Evolutionary conservation across 106 monocot species (phyloP), one percentile per base, ranked within the genome.

Genomic region (Acanthochlamys bracteata): DNA sequence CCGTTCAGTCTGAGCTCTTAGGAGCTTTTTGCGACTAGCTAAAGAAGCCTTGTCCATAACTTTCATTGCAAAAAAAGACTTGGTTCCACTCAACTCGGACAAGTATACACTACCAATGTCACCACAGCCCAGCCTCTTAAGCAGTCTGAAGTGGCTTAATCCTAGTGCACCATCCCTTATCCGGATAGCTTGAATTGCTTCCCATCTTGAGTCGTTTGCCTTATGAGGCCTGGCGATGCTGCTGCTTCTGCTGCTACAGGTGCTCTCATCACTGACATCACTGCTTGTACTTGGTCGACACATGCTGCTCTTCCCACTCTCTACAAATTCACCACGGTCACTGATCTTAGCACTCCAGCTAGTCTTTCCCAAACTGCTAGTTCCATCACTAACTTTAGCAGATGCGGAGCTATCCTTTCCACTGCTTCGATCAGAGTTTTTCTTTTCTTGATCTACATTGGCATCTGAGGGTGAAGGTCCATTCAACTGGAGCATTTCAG

Each of bases 211-310:
- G 41, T 67, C 67, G 55, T 67, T 67, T 11, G 55, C 67, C 39
- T 67, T 67, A 33, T 67, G 67, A 55, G 67, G 67, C 55, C 55
- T 67, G 67, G 40, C 55, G 40, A 55, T 41, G 41, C 67, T 66
- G 52, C 66, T 53, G 11, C 66, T 66, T 26, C 49, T 53, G 25
- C 66, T 67, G 55, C 67, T 67, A 52, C 67, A 67, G 16, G 67
- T 67, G 55, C 67, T 67, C 22, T 67, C 67, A 55, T 55, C 67
- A 23, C 67, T 67, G 39, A 67, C 56, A 67, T 67, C 67, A 56
- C 67, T 67, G 54, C 67, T 67, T 67, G 67, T 67, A 56, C 67
- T 67, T n/a, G 40, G 53, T 25, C 67, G 25, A 39, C 55, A 67
- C 67, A 67, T 41, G 52, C 67, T 67, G 41, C 45, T 64, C 46